Percentiles rank a stretch among this genome's conserved stretches.
These are phyloP conservation scores for Fragaria iinumae DNA, from an alignment of 306 rosid species.

Conservation along the genomic window DNA sequence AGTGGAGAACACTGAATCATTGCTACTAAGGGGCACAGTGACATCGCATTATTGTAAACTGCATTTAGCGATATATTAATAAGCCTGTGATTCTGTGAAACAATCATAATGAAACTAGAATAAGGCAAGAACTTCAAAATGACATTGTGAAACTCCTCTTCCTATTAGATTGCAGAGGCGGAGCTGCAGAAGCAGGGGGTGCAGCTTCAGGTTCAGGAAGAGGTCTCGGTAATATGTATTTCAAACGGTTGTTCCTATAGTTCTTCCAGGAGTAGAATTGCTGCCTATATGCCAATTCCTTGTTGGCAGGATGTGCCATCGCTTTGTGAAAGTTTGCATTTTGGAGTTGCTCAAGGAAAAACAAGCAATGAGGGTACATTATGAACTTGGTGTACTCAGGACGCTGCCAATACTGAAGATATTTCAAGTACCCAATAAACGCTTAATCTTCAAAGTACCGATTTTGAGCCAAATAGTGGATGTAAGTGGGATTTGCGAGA, in stretches of 20 bases:
- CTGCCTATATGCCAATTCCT: slow-evolving; percentile 95
- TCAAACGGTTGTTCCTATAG: slow-evolving; percentile 81
- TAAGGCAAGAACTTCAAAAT: no score
- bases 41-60: no score
- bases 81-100: no score
- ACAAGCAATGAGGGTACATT: slow-evolving; percentile 95
- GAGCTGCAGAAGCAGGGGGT: slow-evolving; percentile 44
- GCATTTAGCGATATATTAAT: no score
- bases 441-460: slow-evolving; percentile 94
- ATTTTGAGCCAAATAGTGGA: slow-evolving; percentile 95
- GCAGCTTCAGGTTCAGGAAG: slow-evolving; percentile 70
- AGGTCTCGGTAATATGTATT: slow-evolving; percentile 80
- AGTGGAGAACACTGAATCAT: no score
- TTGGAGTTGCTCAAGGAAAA: slow-evolving; percentile 92
- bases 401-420: slow-evolving; percentile 95
- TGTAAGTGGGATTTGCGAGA: slow-evolving; percentile 91
- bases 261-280: slow-evolving; percentile 99
- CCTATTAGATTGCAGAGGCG: slow-evolving; percentile 38
- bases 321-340: slow-evolving; percentile 84
- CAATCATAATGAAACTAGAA: no score
- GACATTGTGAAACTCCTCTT: no score
- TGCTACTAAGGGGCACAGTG: no score
- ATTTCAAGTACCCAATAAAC: slow-evolving; percentile 89
- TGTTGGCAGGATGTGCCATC: slow-evolving; percentile 94
- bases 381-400: slow-evolving; percentile 80